phyloP scores from a whole-genome alignment of 768 basidiomycete genomes.

The Rhodocollybia butyracea region DNA sequence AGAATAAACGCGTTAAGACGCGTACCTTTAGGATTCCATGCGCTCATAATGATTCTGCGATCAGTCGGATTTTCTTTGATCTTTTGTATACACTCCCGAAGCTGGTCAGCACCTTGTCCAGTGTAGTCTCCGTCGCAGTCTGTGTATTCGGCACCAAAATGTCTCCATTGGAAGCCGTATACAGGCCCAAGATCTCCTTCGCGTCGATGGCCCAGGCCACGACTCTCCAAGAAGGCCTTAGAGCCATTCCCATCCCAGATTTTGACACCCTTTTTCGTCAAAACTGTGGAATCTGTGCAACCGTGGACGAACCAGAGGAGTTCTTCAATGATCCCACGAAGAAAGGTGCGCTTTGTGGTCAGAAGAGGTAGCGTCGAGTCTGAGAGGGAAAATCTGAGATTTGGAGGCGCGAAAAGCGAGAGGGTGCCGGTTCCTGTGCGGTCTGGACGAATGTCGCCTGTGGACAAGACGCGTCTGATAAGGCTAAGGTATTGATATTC shows the following conservation, averaged over 20 bases:
- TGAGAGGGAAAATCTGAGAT: constrained; percentile 84
- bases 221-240: constrained; percentile 77
- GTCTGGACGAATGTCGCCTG: constrained; percentile 79
- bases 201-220: constrained; percentile 79
- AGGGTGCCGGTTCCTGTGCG: constrained; percentile 94
- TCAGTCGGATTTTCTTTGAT: constrained; percentile 93
- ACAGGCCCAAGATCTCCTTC: constrained; percentile 96
- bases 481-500: constrained; percentile 89
- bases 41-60: constrained; percentile 89
- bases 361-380: constrained; percentile 78
- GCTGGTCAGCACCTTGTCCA: constrained; percentile 89
- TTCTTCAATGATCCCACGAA: constrained; percentile 89
- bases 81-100: constrained; percentile 84
- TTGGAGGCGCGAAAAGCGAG: constrained; percentile 88
- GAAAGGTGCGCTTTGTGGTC: constrained; percentile 93
- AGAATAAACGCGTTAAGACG: neutral
- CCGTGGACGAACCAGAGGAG: constrained; percentile 93
- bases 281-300: constrained; percentile 71
- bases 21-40: constrained; percentile 97
- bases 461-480: constrained; percentile 69
- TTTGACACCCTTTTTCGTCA: constrained; percentile 81
- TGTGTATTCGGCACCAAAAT: constrained; percentile 83
- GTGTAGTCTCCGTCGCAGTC: constrained; percentile 75
- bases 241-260: constrained; percentile 99
- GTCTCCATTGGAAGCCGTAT: constrained; percentile 96